phyloP scores from a whole-genome alignment of 148 eudicot species.

The Amaranthus palmeri region DNA sequence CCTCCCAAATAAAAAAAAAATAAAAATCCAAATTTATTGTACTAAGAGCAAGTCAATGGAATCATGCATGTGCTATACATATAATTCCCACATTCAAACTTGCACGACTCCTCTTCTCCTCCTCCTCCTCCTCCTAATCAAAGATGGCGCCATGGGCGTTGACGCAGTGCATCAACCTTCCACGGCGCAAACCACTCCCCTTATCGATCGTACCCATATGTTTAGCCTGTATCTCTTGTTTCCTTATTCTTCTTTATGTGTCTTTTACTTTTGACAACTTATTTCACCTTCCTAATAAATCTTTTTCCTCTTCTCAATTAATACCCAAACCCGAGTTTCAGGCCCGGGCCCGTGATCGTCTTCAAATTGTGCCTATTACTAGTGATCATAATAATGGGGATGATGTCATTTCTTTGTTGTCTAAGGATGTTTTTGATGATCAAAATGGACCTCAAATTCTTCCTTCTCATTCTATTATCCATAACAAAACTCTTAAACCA shows the following conservation, averaged over 20 bases:
- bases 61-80: conserved; percentile 16
- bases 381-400: too few relatives aligned
- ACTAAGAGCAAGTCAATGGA: conserved; percentile 1
- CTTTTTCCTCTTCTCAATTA: too few relatives aligned
- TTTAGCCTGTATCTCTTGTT: conserved; percentile 14
- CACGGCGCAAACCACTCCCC: conserved; percentile 13
- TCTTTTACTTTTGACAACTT: conserved; percentile 19
- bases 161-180: conserved; percentile 11
- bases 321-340: too few relatives aligned
- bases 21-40: neutral
- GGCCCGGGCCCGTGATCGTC: too few relatives aligned
- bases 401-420: too few relatives aligned
- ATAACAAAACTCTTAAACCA: too few relatives aligned
- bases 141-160: conserved; percentile 5
- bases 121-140: neutral
- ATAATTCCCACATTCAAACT: conserved; percentile 2
- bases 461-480: too few relatives aligned
- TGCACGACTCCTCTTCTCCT: neutral
- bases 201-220: conserved; percentile 14
- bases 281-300: neutral
- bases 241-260: conserved; percentile 17
- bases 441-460: too few relatives aligned
- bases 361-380: too few relatives aligned
- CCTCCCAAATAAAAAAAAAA: neutral
- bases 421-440: too few relatives aligned